phyloP scores from a whole-genome alignment of 2,329 filamentous ascomycete species.

The Elsinoe arachidis region DNA sequence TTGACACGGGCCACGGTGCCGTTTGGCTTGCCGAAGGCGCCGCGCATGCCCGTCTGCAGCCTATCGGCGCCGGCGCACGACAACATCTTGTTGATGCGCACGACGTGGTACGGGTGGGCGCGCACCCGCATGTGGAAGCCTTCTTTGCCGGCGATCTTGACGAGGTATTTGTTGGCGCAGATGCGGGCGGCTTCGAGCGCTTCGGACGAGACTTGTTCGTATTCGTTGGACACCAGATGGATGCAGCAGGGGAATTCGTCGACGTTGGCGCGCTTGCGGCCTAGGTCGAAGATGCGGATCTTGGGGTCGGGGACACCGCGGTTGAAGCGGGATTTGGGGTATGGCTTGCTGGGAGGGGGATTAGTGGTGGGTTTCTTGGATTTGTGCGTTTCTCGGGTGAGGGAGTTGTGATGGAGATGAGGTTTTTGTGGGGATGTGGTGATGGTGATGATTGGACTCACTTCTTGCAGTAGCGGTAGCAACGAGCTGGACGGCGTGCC shows the following conservation, averaged over 20 bases:
- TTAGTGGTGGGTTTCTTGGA: not conserved
- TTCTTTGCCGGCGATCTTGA: conserved; percentile 62
- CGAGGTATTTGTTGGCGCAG: conserved; percentile 96
- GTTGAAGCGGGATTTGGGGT: conserved; percentile 94
- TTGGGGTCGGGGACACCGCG: conserved; percentile 46
- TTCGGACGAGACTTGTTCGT: conserved; percentile 99
- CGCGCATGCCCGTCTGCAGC: conserved; percentile 99
- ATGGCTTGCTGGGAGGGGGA: conserved; percentile 48
- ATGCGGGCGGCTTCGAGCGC: conserved; percentile 99
- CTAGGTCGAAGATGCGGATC: conserved; percentile 75
- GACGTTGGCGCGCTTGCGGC: conserved; percentile 84
- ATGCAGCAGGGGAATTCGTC: conserved; percentile 99
- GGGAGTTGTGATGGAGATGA: not conserved
- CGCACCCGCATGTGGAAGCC: conserved; percentile 64
- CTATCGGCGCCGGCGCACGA: conserved; percentile 99
- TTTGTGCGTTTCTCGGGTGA: not conserved
- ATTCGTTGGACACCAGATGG: conserved; percentile 99
- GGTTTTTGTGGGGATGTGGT: not conserved
- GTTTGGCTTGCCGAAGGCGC: conserved; percentile 99
- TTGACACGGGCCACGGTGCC: conserved; percentile 98
- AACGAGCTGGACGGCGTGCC: conserved; percentile 98
- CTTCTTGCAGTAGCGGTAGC: conserved; percentile 99
- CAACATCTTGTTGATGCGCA: conserved; percentile 99
- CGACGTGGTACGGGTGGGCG: conserved; percentile 98
- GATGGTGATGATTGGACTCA: conserved; percentile 59